phyloP scores from a whole-genome alignment of 352 stramenopile genomes.

The Phytophthora multivora region DNA sequence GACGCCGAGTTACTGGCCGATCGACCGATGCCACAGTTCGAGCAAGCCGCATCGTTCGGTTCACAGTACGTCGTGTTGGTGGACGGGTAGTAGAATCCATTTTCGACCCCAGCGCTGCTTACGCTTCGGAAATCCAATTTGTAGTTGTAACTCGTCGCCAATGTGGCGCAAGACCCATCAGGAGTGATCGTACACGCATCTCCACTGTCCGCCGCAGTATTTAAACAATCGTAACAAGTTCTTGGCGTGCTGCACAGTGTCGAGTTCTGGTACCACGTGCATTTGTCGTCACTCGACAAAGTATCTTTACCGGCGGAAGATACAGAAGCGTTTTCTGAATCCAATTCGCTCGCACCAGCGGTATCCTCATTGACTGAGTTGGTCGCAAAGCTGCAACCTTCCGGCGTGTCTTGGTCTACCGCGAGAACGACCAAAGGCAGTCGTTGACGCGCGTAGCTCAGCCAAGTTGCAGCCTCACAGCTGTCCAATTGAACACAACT shows the following conservation, averaged over 20 bases:
- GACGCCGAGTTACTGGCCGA: conserved; percentile 22
- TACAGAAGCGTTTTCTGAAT: not conserved
- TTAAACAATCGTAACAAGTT: conserved; percentile 49
- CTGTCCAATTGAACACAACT: conserved; percentile 44
- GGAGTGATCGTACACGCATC: conserved; percentile 43
- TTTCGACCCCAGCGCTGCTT: conserved; percentile 17
- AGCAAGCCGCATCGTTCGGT: conserved; percentile 29
- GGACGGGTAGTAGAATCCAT: conserved; percentile 48
- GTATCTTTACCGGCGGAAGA: conserved; percentile 27
- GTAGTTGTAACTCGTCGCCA: conserved; percentile 28
- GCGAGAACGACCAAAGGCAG: conserved; percentile 21
- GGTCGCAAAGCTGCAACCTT: conserved; percentile 26
- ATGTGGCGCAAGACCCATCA: conserved; percentile 39
- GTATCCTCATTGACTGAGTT: conserved; percentile 19
- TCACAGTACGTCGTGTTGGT: conserved; percentile 61
- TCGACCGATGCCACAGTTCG: conserved; percentile 18
- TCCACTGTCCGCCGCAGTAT: conserved; percentile 27
- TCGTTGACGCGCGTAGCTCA: conserved; percentile 23
- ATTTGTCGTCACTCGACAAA: conserved; percentile 36
- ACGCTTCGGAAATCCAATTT: conserved; percentile 27
- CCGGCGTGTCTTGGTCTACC: conserved; percentile 9
- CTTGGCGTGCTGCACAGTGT: conserved; percentile 33
- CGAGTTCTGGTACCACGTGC: conserved; percentile 41
- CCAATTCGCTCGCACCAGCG: not conserved
- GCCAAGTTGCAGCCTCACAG: conserved; percentile 44